These are phyloP conservation scores for Dendrothele bispora DNA, from an alignment of 768 basidiomycete species.

Conservation along the genomic window DNA sequence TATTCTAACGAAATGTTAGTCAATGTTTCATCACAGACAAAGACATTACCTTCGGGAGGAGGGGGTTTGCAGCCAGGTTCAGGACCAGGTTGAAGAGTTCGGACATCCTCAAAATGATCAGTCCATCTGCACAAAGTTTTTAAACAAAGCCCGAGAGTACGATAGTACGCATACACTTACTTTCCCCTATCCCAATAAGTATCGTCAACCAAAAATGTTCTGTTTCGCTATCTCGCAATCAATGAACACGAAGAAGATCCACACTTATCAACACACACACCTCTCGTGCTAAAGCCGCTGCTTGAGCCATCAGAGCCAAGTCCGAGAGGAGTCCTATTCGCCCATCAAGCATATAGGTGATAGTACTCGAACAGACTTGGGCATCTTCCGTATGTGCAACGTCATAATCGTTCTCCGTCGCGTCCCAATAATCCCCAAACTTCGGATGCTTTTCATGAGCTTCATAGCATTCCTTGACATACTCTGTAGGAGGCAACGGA, in stretches of 20 bases:
- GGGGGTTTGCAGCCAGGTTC: constrained; percentile 64
- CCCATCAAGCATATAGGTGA: constrained; percentile 74
- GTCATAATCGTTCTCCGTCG: constrained; percentile 30
- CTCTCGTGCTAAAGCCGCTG: constrained; percentile 65
- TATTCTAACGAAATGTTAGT: constrained; percentile 42
- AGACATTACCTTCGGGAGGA: constrained; percentile 68
- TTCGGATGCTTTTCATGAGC: constrained; percentile 42
- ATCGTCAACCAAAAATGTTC: constrained; percentile 71
- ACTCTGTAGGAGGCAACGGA: constrained; percentile 57
- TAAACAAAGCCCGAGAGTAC: background rate
- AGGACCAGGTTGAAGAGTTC: constrained; percentile 54
- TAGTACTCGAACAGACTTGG: constrained; percentile 54
- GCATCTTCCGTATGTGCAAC: constrained; percentile 29
- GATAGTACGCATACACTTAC: constrained; percentile 32
- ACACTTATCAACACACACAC: constrained; percentile 31
- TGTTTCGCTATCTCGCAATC: constrained; percentile 43
- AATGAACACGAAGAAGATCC: constrained; percentile 2
- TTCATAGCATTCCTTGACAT: constrained; percentile 56
- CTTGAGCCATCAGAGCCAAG: constrained; percentile 65
- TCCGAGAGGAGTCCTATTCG: constrained; percentile 65
- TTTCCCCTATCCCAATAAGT: constrained; percentile 74
- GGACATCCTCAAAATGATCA: constrained; percentile 63
- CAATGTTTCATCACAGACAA: constrained; percentile 8
- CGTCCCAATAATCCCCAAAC: constrained; percentile 53
- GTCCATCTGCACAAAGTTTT: constrained; percentile 50